Percentiles rank a stretch among this genome's conserved stretches.
Conservation (phyloP, 306 rosid species). For the Trifolium repens region DNA sequence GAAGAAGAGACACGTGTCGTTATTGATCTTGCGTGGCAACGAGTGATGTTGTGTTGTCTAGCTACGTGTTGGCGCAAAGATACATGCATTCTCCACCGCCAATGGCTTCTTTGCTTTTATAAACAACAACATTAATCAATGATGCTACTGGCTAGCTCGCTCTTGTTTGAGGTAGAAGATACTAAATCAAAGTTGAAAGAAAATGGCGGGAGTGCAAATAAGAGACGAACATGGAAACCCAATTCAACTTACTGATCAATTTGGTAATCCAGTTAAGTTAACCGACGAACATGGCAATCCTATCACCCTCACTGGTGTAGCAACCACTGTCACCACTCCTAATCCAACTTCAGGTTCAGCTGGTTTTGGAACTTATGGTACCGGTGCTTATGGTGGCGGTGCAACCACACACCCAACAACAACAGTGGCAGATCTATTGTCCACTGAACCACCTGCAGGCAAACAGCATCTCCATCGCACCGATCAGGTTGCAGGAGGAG, state of each 20-base stretch:
- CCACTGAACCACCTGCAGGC: slow-evolving; percentile 6
- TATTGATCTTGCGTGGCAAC: slow-evolving; percentile 50
- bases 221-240: slow-evolving; percentile 72
- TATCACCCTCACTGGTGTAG: slow-evolving; percentile 67
- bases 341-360: neutral
- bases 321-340: slow-evolving; percentile 32
- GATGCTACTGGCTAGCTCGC: neutral
- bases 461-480: neutral
- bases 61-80: slow-evolving; percentile 41
- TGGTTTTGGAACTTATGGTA: neutral
- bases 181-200: neutral
- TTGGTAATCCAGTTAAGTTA: slow-evolving; percentile 66
- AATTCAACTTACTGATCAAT: slow-evolving; percentile 62
- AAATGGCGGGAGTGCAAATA: slow-evolving; percentile 62
- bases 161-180: neutral
- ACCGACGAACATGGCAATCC: slow-evolving; percentile 77
- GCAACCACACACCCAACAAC: slow-evolving; percentile 35
- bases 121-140: neutral
- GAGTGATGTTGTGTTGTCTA: neutral
- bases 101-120: neutral
- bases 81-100: slow-evolving; percentile 60
- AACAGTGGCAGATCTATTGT: slow-evolving; percentile 32
- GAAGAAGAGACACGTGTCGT: slow-evolving; percentile 36
- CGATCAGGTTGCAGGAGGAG: slow-evolving; percentile 4
- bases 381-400: slow-evolving; percentile 36